Percentiles rank a stretch among this genome's conserved stretches.
Evolutionary conservation across 2,329 filamentous ascomycete genomes (phyloP).

Genomic region (Mariannaea elegans): DNA sequence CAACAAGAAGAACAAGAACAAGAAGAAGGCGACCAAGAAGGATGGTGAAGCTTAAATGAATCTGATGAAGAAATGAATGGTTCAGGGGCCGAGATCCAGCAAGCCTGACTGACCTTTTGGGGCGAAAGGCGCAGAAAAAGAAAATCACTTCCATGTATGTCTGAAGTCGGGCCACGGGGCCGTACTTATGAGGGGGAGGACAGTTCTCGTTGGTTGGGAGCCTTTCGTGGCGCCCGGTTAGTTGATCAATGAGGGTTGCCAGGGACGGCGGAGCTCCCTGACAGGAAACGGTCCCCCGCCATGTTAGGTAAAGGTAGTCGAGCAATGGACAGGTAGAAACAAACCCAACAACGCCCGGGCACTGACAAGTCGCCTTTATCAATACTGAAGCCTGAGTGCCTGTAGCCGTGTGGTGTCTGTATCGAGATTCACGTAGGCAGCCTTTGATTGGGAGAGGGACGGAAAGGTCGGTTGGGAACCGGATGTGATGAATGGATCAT

Average conservation of each 20-base stretch:
- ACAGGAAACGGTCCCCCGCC: constrained; percentile 22
- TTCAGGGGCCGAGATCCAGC: constrained; percentile 27
- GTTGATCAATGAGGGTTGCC: constrained; percentile 23
- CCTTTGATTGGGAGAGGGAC: not conserved
- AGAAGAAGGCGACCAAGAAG: constrained; percentile 72
- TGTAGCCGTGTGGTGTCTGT: not conserved
- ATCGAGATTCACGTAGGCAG: not conserved
- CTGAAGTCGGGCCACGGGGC: constrained; percentile 25
- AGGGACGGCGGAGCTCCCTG: constrained; percentile 27
- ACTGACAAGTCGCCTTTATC: constrained; percentile 33
- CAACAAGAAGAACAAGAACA: constrained; percentile 90
- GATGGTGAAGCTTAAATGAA: constrained; percentile 46
- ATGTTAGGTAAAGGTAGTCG: constrained; percentile 30
- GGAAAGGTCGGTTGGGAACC: not conserved
- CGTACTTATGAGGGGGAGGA: constrained; percentile 22
- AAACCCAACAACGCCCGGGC: constrained; percentile 31
- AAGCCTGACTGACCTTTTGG: constrained; percentile 20
- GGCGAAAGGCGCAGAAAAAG: constrained; percentile 20
- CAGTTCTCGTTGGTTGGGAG: constrained; percentile 23
- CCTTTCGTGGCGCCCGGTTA: constrained; percentile 21
- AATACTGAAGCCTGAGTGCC: not conserved
- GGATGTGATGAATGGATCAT: not conserved
- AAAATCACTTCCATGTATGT: constrained; percentile 24
- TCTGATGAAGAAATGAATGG: constrained; percentile 16
- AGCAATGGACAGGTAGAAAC: constrained; percentile 33